These are phyloP conservation scores for Clavispora vitiphila DNA, from an alignment of 805 yeast genomes.

Conservation along the genomic window DNA sequence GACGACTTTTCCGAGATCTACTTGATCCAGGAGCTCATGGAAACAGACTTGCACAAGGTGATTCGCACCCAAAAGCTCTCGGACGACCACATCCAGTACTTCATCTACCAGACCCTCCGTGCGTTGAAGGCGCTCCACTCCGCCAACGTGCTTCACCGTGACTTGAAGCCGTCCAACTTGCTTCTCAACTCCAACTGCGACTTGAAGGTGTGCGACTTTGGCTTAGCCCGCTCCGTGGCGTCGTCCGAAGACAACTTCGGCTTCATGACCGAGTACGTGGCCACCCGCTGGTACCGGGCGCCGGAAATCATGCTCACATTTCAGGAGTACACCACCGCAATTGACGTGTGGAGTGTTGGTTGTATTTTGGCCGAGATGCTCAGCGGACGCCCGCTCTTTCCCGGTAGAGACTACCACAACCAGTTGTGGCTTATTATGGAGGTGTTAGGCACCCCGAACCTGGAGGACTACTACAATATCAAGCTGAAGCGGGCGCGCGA, in stretches of 20 bases:
- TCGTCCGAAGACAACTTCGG: constrained; percentile 63
- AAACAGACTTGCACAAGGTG: constrained; percentile 79
- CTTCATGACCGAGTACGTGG: constrained; percentile 94
- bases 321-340: constrained; percentile 89
- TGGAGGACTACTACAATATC: constrained; percentile 69
- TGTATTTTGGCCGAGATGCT: constrained; percentile 91
- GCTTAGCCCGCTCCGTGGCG: constrained; percentile 71
- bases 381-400: constrained; percentile 81
- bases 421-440: constrained; percentile 83
- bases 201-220: constrained; percentile 90
- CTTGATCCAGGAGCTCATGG: constrained; percentile 83
- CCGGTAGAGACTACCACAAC: constrained; percentile 91
- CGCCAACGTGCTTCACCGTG: constrained; percentile 92
- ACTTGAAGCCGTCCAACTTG: constrained; percentile 84
- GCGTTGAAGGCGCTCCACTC: constrained; percentile 89
- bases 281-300: constrained; percentile 96
- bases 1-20: constrained; percentile 84
- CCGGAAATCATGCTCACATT: constrained; percentile 96
- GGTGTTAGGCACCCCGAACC: constrained; percentile 81
- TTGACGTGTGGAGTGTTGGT: constrained; percentile 96
- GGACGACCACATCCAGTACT: constrained; percentile 93
- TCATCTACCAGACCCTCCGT: constrained; percentile 83
- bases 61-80: constrained; percentile 75
- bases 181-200: constrained; percentile 90
- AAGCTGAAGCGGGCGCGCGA: constrained; percentile 83